phyloP scores from a whole-genome alignment of 441 rosid genomes.

The Isatis lusitanica region DNA sequence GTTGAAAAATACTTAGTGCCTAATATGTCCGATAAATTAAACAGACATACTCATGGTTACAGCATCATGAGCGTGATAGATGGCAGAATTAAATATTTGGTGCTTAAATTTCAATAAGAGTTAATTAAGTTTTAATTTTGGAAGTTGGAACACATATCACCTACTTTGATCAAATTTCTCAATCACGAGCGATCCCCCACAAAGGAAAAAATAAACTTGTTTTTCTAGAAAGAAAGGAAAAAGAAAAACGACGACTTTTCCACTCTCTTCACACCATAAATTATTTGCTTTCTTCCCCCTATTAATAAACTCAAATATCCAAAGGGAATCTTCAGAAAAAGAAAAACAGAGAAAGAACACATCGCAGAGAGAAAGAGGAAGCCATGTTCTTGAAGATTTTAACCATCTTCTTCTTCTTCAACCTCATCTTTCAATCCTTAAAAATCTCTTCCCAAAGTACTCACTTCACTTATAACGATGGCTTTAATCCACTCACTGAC shows the following conservation, averaged over 20 bases:
- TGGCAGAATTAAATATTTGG: neutral
- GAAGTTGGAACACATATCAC: constrained; percentile 31
- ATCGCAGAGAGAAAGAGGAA: constrained; percentile 21
- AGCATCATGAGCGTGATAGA: constrained; percentile 13
- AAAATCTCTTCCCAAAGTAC: constrained; percentile 2
- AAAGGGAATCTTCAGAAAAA: neutral
- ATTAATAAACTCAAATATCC: neutral
- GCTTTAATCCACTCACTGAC: constrained; percentile 25
- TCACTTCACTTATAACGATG: constrained; percentile 18
- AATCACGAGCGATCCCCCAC: constrained; percentile 32
- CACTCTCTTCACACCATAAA: constrained; percentile 14
- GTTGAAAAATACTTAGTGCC: neutral
- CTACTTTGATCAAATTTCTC: constrained; percentile 21
- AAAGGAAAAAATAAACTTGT: constrained; percentile 4
- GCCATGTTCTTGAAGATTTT: constrained; percentile 37
- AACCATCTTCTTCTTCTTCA: constrained; percentile 19
- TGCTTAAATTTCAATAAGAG: neutral
- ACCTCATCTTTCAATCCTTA: neutral
- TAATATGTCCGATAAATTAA: neutral
- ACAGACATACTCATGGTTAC: neutral
- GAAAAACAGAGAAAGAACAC: neutral
- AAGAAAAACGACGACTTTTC: constrained; percentile 24
- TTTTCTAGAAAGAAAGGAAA: constrained; percentile 19
- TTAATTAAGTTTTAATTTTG: constrained; percentile 15
- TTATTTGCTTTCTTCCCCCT: neutral